Conservation (phyloP, 1,139 yeast species). For the Neolecta irregularis region DNA sequence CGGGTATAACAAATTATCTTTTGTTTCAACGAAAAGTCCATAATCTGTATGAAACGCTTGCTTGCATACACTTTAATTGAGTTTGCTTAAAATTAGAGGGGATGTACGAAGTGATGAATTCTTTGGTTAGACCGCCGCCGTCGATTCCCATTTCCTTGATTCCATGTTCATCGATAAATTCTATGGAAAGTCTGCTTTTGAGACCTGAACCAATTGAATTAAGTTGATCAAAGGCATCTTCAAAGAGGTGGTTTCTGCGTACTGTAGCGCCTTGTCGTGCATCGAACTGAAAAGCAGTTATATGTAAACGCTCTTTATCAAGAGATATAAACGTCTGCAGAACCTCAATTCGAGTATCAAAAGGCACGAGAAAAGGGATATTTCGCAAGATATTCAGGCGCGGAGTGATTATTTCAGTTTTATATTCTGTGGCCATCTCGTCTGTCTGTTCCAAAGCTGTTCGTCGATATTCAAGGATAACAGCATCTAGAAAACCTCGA, state of each 20-base stretch:
- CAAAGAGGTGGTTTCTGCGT: conserved; percentile 50
- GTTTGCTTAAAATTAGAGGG: not conserved
- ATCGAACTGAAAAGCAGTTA: conserved; percentile 15
- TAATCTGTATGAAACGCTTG: conserved; percentile 45
- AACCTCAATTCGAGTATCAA: conserved; percentile 53
- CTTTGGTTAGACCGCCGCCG: conserved; percentile 94
- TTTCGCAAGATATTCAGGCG: conserved; percentile 39
- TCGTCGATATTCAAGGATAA: conserved; percentile 25
- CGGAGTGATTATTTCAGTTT: conserved; percentile 20
- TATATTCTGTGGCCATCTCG: conserved; percentile 17
- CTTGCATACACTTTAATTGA: conserved; percentile 34
- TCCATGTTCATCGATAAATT: conserved; percentile 58
- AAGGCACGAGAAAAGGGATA: conserved; percentile 68
- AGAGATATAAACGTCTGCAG: conserved; percentile 48
- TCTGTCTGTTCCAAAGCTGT: conserved; percentile 13
- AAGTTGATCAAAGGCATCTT: conserved; percentile 57
- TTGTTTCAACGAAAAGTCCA: conserved; percentile 39
- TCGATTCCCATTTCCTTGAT: conserved; percentile 77
- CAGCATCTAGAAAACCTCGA: conserved; percentile 22
- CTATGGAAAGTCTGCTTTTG: conserved; percentile 46
- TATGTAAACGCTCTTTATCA: conserved; percentile 27
- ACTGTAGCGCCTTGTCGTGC: conserved; percentile 36
- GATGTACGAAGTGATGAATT: conserved; percentile 42
- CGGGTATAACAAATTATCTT: conserved; percentile 56
- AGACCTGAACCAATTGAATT: conserved; percentile 35